Evolutionary conservation across 2,329 filamentous ascomycete species (phyloP).

Genomic region (Cercospora sojina): DNA sequence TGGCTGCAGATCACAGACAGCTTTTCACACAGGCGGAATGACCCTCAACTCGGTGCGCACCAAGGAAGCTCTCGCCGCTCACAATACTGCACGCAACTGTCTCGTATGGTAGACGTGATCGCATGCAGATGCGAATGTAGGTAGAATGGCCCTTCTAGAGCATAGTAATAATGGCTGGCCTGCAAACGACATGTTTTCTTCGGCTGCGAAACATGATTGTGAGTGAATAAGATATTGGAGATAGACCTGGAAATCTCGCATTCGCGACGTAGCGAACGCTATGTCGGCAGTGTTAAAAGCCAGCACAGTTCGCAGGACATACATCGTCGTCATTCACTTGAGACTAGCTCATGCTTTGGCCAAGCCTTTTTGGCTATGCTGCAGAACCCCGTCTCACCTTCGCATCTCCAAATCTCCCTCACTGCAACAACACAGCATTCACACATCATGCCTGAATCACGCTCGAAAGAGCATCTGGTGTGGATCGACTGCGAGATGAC

Average conservation of each 20-base stretch:
- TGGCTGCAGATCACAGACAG: background rate
- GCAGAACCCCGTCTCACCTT: background rate
- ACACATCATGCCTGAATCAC: constrained; percentile 43
- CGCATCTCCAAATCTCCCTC: background rate
- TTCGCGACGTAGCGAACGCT: background rate
- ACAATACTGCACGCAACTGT: background rate
- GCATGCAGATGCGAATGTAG: background rate
- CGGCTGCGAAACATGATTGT: background rate
- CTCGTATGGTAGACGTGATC: background rate
- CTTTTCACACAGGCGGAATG: background rate
- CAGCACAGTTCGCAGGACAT: background rate
- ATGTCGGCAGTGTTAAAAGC: background rate
- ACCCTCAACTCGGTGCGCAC: background rate
- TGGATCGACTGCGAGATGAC: constrained; percentile 98
- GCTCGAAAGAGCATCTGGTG: constrained; percentile 67
- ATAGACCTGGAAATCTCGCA: too few species aligned
- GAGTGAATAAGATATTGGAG: background rate
- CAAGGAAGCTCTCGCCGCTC: background rate
- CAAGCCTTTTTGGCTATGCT: background rate
- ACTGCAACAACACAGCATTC: background rate
- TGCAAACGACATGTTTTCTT: background rate
- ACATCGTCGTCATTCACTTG: background rate
- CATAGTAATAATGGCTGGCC: background rate
- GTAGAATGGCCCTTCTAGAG: background rate
- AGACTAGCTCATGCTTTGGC: background rate